Base-by-base conservation (phyloP, 805 yeast genomes). In the Candida koratica region DNA sequence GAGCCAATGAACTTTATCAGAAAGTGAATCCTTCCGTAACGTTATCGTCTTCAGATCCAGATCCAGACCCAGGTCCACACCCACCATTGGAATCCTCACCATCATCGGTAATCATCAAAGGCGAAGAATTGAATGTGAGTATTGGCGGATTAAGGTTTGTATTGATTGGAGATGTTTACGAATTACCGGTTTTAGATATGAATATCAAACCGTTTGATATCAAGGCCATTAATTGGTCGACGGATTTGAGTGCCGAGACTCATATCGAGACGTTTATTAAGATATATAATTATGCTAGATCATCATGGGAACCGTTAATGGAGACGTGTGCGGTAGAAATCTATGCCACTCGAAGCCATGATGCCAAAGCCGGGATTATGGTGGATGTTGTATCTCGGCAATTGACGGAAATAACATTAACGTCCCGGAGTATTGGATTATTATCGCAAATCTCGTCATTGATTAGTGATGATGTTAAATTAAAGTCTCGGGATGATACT, bases 241-340 rank as follows among this genome's bases (percentile, higher is more conserved):
- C 89, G 1, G 89, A 84, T 41, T 57, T 89, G 37, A 80, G 79
- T 47, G 84, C 86, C 1, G 79, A 77, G 38, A 68, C 82, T 0
- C 73, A 75, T 17, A 57, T 88, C 23, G 84, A 77, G 42, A 70
- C 87, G 0, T 74, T 65, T 42, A 73, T 84, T 7, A 88, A 86
- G 56, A 76, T 86, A 14, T 89, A 84, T 67, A 88, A 88, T 55
- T 89, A 89, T 55, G 76, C 96, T 0, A 77, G 84, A 43, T 88
- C 96, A 3, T 75, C 87, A 0, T 89, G 98, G 97, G 97, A 93
- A 51, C 97, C 98, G 0, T 64, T 93, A 30, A 56, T 93, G 33
- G 98, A 93, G 51, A 81, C 90, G 0, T 84, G 95, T 84, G 81
- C 86, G 5, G 66, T 90, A 34, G 79, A 86, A 0, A 59, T 85